Percentiles rank a stretch among this genome's conserved stretches.
phyloP scores from a whole-genome alignment of 352 stramenopile genomes.

The Pythium monospermum region DNA sequence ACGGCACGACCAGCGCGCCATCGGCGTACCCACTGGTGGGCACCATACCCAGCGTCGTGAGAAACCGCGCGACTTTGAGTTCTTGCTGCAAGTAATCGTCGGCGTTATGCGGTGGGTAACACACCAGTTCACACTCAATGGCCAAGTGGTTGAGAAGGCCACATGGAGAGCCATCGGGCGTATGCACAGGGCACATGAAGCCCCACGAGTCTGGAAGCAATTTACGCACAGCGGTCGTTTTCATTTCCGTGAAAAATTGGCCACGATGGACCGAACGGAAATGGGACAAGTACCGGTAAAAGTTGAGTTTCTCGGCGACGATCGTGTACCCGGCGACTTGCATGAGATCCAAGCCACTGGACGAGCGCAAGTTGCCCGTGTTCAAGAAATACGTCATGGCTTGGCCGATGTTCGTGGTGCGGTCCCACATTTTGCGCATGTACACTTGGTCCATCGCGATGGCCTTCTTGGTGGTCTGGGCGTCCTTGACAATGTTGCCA shows the following conservation, averaged over 20 bases:
- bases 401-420: constrained; percentile 85
- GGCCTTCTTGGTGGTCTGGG: constrained; percentile 39
- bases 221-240: constrained; percentile 98
- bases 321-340: constrained; percentile 98
- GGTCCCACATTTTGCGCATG: constrained; percentile 92
- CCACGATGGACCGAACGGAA: constrained; percentile 98
- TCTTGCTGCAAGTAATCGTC: constrained; percentile 74
- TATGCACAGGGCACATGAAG: constrained; percentile 99
- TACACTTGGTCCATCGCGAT: constrained; percentile 85
- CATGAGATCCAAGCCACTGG: constrained; percentile 97
- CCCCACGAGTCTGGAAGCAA: constrained; percentile 98
- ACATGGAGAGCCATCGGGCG: constrained; percentile 98
- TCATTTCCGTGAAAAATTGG: constrained; percentile 99
- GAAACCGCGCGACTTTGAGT: constrained; percentile 69
- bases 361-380: constrained; percentile 97
- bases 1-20: constrained; percentile 78
- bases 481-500: constrained; percentile 78
- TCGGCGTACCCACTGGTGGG: constrained; percentile 74
- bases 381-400: constrained; percentile 99
- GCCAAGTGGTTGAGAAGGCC: constrained; percentile 98
- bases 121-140: constrained; percentile 88
- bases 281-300: constrained; percentile 98
- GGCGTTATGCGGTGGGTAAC: constrained; percentile 61
- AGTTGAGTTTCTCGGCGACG: constrained; percentile 99
- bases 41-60: constrained; percentile 80